Evolutionary conservation across 768 basidiomycete genomes (phyloP), one percentile per base, ranked within the genome.

Genomic region (Strobilomyces confusus): DNA sequence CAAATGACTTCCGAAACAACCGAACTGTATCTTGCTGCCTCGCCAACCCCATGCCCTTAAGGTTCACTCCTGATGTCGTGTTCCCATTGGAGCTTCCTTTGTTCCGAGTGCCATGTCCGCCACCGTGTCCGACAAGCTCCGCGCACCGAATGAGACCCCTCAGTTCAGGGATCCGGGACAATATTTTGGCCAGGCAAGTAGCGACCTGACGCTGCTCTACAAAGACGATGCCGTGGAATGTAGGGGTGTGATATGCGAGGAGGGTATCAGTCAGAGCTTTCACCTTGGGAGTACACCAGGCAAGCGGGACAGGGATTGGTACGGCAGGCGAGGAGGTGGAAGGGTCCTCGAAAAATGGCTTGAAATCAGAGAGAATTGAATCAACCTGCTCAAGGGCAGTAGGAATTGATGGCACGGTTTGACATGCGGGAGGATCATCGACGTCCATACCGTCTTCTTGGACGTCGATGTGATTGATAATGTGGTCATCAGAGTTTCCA

Each of bases 121-220:
- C 55, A 4, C 87, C 85, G 52, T 89, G 83, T 0, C 93, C 91
- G 6, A 92, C 81, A 40, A 93, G 75, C 53, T 82, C 80, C 0
- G 77, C 84, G 44, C 83, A 80, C 8, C 75, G 74, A 48, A 93
- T 75, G 59, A 78, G 74, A 2, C 75, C 79, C 53, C 73, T 71
- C 13, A 92, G 69, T 38, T 78, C 76, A 0, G 85, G 78, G 3
- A 91, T 75, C 30, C 74, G 76, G 1, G 80, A 75, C 5, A 95
- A 73, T 29, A 92, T 66, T 60, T 73, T 80, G 2, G 87, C 79
- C 14, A 95, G 76, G 43, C 82, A 82, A 17, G 79, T 73, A 2
- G 92, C 92, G 15, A 87, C 77, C 58, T 92, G 89, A 11, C 92
- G 80, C 63, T 92, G 90, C 55, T 92, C 84, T 17, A 92, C 91